These are phyloP conservation scores for Dendrobium huoshanense DNA, from an alignment of 106 monocot species.

Conservation along the genomic window DNA sequence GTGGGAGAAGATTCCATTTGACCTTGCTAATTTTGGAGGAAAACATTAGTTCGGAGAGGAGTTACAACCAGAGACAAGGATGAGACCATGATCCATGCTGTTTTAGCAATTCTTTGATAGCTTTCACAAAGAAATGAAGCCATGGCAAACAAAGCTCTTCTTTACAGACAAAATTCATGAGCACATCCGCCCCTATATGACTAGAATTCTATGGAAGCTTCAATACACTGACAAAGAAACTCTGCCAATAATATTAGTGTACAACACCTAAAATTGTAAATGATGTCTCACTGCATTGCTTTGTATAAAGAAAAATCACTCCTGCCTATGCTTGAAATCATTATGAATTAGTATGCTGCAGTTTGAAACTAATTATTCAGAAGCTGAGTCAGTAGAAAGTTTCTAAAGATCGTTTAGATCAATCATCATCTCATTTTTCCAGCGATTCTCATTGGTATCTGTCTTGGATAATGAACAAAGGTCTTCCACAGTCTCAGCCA, in stretches of 20 bases:
- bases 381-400: slow-evolving; percentile 3
- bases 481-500: slow-evolving; percentile 11
- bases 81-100: not conserved
- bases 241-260: not conserved
- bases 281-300: too few relatives aligned
- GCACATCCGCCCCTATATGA: not conserved
- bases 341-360: not conserved
- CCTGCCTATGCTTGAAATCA: not conserved
- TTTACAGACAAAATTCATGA: not conserved
- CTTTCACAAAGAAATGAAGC: too few relatives aligned
- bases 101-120: too few relatives aligned
- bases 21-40: not conserved
- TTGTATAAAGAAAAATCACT: not conserved
- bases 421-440: slow-evolving; percentile 44
- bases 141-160: not conserved
- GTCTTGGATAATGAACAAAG: not conserved
- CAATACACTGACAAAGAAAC: not conserved
- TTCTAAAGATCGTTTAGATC: slow-evolving; percentile 43
- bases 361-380: not conserved
- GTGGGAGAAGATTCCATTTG: not conserved
- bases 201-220: not conserved
- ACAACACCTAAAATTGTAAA: too few relatives aligned
- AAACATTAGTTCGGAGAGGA: not conserved
- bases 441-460: slow-evolving; percentile 35
- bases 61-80: not conserved